Percentiles rank a stretch among this genome's conserved stretches.
phyloP scores from a whole-genome alignment of 2,329 filamentous ascomycete genomes.

The Colletotrichum scovillei region DNA sequence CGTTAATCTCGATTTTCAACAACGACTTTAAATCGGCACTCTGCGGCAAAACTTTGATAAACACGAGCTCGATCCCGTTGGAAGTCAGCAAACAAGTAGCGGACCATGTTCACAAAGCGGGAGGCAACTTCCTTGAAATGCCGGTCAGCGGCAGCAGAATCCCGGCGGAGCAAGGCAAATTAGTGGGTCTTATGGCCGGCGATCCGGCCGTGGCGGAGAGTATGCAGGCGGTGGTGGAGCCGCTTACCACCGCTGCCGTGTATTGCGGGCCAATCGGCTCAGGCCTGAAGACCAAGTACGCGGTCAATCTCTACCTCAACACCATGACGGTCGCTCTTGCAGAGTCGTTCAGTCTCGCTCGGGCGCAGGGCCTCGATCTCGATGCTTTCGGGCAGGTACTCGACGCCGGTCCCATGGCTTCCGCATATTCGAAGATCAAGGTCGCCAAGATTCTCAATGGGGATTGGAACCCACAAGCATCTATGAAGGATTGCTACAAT shows the following conservation, averaged over 20 bases:
- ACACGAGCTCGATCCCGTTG: conserved; percentile 44
- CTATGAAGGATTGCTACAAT: conserved; percentile 46
- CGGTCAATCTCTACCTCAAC: conserved; percentile 44
- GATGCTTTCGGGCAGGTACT: conserved; percentile 44
- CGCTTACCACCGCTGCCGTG: conserved; percentile 44
- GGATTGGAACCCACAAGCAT: conserved; percentile 46
- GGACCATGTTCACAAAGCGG: conserved; percentile 38
- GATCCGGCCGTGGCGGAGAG: conserved; percentile 40
- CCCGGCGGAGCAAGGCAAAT: conserved; percentile 45
- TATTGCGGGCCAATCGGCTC: conserved; percentile 47
- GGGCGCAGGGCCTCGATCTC: conserved; percentile 45
- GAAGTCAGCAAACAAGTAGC: conserved; percentile 41
- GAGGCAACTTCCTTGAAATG: conserved; percentile 47
- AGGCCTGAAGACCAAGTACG: conserved; percentile 47
- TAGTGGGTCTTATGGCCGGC: conserved; percentile 48
- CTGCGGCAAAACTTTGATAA: conserved; percentile 45
- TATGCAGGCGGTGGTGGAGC: conserved; percentile 38
- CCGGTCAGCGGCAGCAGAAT: conserved; percentile 48
- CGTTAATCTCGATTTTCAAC: conserved; percentile 40
- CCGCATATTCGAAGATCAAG: conserved; percentile 44
- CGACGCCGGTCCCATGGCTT: conserved; percentile 45
- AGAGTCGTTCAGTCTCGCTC: conserved; percentile 46
- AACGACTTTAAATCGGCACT: conserved; percentile 40
- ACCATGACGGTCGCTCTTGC: conserved; percentile 45
- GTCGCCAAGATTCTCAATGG: conserved; percentile 42